phyloP scores from a whole-genome alignment of 2,329 filamentous ascomycete species.

The Fusarium sp. region DNA sequence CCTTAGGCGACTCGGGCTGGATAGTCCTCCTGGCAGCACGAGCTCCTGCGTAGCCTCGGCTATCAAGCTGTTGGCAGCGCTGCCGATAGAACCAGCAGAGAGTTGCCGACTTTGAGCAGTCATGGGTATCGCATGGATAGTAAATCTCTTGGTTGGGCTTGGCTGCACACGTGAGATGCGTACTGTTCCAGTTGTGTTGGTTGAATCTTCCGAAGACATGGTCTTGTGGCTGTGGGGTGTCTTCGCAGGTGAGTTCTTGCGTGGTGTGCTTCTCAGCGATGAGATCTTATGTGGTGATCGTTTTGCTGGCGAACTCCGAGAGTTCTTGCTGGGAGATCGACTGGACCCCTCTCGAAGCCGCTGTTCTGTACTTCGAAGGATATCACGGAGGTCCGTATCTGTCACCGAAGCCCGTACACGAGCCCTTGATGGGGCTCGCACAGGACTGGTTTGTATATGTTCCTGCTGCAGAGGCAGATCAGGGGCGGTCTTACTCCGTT shows the following conservation, averaged over 20 bases:
- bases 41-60: constrained; percentile 54
- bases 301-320: constrained; percentile 39
- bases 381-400: constrained; percentile 64
- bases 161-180: constrained; percentile 39
- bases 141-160: constrained; percentile 50
- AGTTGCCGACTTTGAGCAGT: constrained; percentile 43
- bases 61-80: constrained; percentile 59
- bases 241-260: constrained; percentile 47
- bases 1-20: constrained; percentile 60
- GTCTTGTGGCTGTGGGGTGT: constrained; percentile 51
- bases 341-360: constrained; percentile 59
- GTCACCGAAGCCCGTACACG: constrained; percentile 49
- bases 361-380: constrained; percentile 66
- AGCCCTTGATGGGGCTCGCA: constrained; percentile 34
- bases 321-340: constrained; percentile 51
- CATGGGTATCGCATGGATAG: constrained; percentile 36
- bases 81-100: constrained; percentile 53
- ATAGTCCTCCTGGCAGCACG: constrained; percentile 54
- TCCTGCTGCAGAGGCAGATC: constrained; percentile 33
- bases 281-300: constrained; percentile 35
- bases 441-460: constrained; percentile 21
- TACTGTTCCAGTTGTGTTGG: constrained; percentile 41
- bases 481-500: constrained; percentile 42
- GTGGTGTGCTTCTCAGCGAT: constrained; percentile 43
- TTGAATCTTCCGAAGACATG: constrained; percentile 39